Evolutionary conservation across 2,329 filamentous ascomycete species (phyloP).

Genomic region (Arthrobotrys pseudoclavata): DNA sequence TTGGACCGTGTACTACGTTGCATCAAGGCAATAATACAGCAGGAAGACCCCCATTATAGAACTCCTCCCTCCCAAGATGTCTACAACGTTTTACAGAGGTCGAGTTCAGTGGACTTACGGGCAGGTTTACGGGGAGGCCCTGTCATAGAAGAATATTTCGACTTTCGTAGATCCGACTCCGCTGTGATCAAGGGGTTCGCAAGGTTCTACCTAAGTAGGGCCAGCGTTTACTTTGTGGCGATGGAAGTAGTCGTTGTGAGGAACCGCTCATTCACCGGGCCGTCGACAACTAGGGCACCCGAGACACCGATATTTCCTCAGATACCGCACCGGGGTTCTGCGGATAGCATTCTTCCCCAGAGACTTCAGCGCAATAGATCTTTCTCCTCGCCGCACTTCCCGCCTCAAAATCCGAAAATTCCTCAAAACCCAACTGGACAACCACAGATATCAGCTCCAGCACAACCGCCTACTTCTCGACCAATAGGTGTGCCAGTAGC

Average conservation of each 20-base stretch:
- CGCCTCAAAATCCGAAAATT: conserved; percentile 24
- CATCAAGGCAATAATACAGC: conserved; percentile 59
- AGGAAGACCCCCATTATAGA: conserved; percentile 56
- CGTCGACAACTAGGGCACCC: conserved; percentile 47
- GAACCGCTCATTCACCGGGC: conserved; percentile 56
- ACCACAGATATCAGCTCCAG: conserved; percentile 34
- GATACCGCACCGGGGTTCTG: conserved; percentile 53
- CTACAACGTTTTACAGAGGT: conserved; percentile 58
- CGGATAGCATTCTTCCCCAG: conserved; percentile 53
- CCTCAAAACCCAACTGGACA: conserved; percentile 23
- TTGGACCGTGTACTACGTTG: conserved; percentile 59
- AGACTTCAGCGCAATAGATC: conserved; percentile 48
- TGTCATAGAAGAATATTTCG: conserved; percentile 57
- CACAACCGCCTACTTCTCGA: conserved; percentile 20
- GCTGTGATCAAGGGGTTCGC: conserved; percentile 57
- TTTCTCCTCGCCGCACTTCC: conserved; percentile 56
- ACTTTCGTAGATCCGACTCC: conserved; percentile 56
- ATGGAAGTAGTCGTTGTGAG: conserved; percentile 54
- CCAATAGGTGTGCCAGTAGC: conserved; percentile 43
- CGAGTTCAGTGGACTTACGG: conserved; percentile 56
- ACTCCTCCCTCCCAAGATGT: conserved; percentile 54
- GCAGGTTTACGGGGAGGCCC: conserved; percentile 53
- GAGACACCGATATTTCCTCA: conserved; percentile 47
- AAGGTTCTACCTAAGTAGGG: conserved; percentile 56
- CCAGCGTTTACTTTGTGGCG: conserved; percentile 59